Base-by-base conservation (phyloP, 306 rosid genomes). In the Spatholobus suberectus region DNA sequence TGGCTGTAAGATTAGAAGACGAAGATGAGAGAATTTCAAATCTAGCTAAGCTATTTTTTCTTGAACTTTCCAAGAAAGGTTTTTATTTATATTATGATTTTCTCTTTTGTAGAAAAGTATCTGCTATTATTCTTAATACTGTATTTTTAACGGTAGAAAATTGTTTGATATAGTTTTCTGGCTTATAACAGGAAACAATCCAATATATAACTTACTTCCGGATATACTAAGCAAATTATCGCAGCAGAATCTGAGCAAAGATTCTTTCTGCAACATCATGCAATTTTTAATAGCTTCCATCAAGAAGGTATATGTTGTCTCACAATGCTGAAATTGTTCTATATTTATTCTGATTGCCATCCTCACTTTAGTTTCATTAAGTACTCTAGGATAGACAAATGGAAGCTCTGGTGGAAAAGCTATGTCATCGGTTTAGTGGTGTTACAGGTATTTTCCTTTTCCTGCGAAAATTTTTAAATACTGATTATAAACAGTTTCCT, bases 341-440 rank as follows among this genome's bases (percentile, higher is more conserved):
- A 61, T 63, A 35, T 49, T n/a, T 70, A 21, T 86, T 82, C 38
- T 26, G 54, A 59, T 57, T 69, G 44, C 38, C 40, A 70, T 43
- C 32, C 69, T 87, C 78, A 82, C 80, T 23, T 49, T 29, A 15
- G 73, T 72, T 68, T 54, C 73, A 88, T 82, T 49, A 79, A 78
- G 46, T 83, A 59, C 81, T 83, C 70, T 86, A 95, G 99, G 99
- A 95, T 82, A 91, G 91, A 82, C 98, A 95, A 84, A 95, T 91
- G 98, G 99, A 95, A 82, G 88, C 99, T 54, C 96, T 95, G 81
- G 98, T 95, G 79, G 99, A 95, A 88, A 95, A 95, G 92, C 88
- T 95, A 41, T 95, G 98, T 68, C 94, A 95, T 84, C 85, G 99
- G 86, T 95, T 95, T 85, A 87, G 87, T 83, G 99, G 99, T 77